Evolutionary conservation across 2,329 filamentous ascomycete species (phyloP), one percentile per base, ranked within the genome.

Genomic region (Penicillium freii): DNA sequence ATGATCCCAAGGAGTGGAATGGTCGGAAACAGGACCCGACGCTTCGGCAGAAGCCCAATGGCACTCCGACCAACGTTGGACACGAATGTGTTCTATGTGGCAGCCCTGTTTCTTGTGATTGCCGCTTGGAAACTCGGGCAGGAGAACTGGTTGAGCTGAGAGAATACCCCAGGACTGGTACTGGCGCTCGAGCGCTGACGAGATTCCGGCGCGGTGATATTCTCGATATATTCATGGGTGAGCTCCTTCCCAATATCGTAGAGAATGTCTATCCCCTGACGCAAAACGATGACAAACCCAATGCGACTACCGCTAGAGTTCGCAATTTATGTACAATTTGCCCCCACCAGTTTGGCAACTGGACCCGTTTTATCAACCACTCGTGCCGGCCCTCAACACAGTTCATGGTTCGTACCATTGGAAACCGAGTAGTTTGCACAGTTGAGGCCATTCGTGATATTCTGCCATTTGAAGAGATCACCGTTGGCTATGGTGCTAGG

Each of bases 291-390:
- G 49, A 27, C 2, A 15, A n/a, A 9, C 2, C 1, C 4, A 2
- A 48, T 9, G n/a, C 10, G 7, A 25, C 7, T 17, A 8, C 15
- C 1, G 2, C 8, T 23, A 23, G 1, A 8, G 21, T 2, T 17
- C 17, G 13, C n/a, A 3, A 2, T n/a, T 11, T 56, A 23, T 44
- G 39, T n/a, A 31, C 33, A 11, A 61, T 71, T 39, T 61, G 59
- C 36, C 57, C 69, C 6, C 59, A 61, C 17, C 40, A 46, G 5
- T 60, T 58, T 48, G 72, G 72, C 7, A 74, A 72, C 45, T 75
- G 72, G 62, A 73, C 71, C 5, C 66, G 74, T 17, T 76, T 66
- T 42, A 62, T 73, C 34, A 75, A 72, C 50, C 74, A 75, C 50
- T 74, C 70, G 1, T 76, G 74, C 59, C 60, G 70, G 2, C 38